Base-by-base conservation (phyloP, 257 asterid species). In the Rehmannia glutinosa region DNA sequence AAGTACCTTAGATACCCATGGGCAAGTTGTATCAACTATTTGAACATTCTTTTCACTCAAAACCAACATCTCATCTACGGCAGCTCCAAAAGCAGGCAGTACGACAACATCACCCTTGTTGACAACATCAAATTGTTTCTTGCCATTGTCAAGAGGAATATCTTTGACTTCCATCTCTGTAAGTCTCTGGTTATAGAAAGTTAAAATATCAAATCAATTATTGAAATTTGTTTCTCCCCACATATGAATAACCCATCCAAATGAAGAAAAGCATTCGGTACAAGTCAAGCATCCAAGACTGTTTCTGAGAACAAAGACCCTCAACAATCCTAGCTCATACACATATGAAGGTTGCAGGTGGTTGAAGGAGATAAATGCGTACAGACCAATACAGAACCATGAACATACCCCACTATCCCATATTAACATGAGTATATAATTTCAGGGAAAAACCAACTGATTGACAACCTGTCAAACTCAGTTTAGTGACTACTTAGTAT, bases 1-100 rank as follows among this genome's bases (percentile, higher is more conserved):
- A 28, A 63, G 36, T 83, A 94, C 98, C 98, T 94, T 91, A 23
- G 94, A 81, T 62, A 91, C 99, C 99, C 99, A 94, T 15, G 98
- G 99, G 88, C 98, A 94, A 70, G 99, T 94, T 55, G 99, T 91
- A 79, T 94, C 99, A 60, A 94, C 93, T 73, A 94, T 88, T 77
- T 94, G 97, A 54, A 91, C 97, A 60, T 87, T 84, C 76, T 83
- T 94, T n/a, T 91, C 87, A 27, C 85, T 87, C 84, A 94, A 75
- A 70, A 86, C 67, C 66, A 69, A n/a, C 97, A 94, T 88, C 85
- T 94, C 99, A 66, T 87, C 92, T 7, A 94, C 96, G 36, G 83
- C 88, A 66, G 99, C 97, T 70, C 99, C 97, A 77, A 90, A 90
- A 64, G 97, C 99, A 78, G 99, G 99, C 76, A 93, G 76, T 30